Conservation (phyloP, 768 basidiomycete genomes). For the Wakefieldia striispora region DNA sequence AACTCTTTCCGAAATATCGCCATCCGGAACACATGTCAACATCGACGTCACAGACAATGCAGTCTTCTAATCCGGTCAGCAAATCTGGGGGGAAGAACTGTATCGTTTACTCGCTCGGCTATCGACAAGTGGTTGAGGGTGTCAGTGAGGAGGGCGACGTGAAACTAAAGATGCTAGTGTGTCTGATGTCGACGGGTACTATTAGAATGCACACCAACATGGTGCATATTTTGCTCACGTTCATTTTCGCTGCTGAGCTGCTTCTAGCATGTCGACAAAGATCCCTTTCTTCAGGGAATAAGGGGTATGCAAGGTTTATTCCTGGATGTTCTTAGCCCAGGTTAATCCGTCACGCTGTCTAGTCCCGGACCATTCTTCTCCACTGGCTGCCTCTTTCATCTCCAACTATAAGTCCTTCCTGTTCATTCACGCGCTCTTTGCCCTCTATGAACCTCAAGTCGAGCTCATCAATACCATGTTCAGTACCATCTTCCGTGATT, state of each 20-base stretch:
- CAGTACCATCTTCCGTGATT: slow-evolving; percentile 18
- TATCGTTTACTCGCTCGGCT: slow-evolving; percentile 22
- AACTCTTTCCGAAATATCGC: slow-evolving; percentile 20
- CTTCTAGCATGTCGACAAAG: slow-evolving; percentile 14
- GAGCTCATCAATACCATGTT: slow-evolving; percentile 24
- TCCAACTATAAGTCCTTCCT: slow-evolving; percentile 21
- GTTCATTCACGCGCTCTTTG: slow-evolving; percentile 22
- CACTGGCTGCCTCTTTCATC: slow-evolving; percentile 18
- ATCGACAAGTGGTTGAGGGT: slow-evolving; percentile 10
- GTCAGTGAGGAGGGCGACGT: slow-evolving; percentile 9
- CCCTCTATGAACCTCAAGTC: slow-evolving; percentile 19
- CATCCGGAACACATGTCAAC: slow-evolving; percentile 22
- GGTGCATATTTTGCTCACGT: neutral
- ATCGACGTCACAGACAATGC: slow-evolving; percentile 11
- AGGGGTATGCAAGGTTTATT: slow-evolving; percentile 4
- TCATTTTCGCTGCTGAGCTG: neutral
- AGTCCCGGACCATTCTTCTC: slow-evolving; percentile 18
- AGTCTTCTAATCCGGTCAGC: slow-evolving; percentile 8
- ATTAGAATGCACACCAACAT: slow-evolving; percentile 22
- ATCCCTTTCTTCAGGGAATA: slow-evolving; percentile 1
- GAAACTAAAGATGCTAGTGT: slow-evolving; percentile 13
- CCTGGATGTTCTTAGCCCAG: too few species aligned
- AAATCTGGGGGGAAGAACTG: slow-evolving; percentile 15
- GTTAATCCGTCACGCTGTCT: neutral
- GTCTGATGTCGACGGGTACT: slow-evolving; percentile 22